Conservation (phyloP, 2,329 filamentous ascomycete species). For the Fusarium ramigenum region DNA sequence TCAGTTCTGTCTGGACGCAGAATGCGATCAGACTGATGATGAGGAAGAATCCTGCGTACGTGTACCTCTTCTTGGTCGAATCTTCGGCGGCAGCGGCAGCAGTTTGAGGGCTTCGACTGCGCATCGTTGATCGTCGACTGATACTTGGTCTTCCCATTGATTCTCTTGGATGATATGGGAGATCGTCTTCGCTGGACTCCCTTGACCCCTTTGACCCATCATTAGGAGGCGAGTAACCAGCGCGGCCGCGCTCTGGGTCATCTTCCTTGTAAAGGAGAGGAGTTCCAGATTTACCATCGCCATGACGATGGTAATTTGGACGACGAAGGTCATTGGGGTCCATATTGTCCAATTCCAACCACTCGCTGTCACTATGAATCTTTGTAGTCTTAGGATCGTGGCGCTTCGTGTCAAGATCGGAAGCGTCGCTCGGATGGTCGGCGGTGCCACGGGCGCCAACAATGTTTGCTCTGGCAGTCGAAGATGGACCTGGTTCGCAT, state of each 20-base stretch:
- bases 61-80: slow-evolving; percentile 80
- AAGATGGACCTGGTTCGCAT: slow-evolving; percentile 39
- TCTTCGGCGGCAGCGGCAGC: slow-evolving; percentile 48
- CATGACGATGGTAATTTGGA: slow-evolving; percentile 57
- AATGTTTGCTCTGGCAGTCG: slow-evolving; percentile 38
- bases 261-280: slow-evolving; percentile 53
- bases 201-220: slow-evolving; percentile 24
- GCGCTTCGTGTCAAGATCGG: slow-evolving; percentile 43
- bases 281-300: slow-evolving; percentile 56
- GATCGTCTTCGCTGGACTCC: slow-evolving; percentile 38
- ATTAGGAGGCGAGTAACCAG: slow-evolving; percentile 22
- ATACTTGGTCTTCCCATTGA: slow-evolving; percentile 43
- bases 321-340: slow-evolving; percentile 54
- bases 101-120: slow-evolving; percentile 77
- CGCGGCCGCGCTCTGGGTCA: slow-evolving; percentile 44
- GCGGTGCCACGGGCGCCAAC: slow-evolving; percentile 39
- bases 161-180: slow-evolving; percentile 41
- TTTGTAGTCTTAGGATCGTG: slow-evolving; percentile 48
- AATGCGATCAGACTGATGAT: slow-evolving; percentile 86
- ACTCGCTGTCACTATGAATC: slow-evolving; percentile 44
- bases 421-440: slow-evolving; percentile 42
- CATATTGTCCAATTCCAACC: slow-evolving; percentile 48
- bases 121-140: slow-evolving; percentile 70
- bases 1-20: slow-evolving; percentile 93
- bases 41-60: slow-evolving; percentile 86